phyloP scores from a whole-genome alignment of 371 early-diverging fungal species.

The Mortierella sp. region DNA sequence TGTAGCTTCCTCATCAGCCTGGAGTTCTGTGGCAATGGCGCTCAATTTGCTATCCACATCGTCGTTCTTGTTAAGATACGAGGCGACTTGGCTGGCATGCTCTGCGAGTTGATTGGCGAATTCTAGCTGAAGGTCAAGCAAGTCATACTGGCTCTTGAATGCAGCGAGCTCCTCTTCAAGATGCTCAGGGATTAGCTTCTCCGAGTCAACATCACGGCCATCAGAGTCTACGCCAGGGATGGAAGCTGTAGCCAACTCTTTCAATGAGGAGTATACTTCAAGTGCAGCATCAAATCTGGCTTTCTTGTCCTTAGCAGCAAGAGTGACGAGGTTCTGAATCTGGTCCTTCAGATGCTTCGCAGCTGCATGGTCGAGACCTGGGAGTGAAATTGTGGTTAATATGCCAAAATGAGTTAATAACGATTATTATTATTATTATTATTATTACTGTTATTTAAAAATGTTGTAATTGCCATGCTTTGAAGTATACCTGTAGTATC shows the following conservation, averaged over 20 bases:
- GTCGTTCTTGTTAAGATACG: conserved; percentile 30
- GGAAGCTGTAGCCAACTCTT: conserved; percentile 6
- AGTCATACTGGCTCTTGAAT: conserved; percentile 35
- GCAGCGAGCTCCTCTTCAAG: conserved; percentile 23
- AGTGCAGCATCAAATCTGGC: conserved; percentile 23
- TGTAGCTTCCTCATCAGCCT: conserved; percentile 33
- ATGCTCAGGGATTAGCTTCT: conserved; percentile 13
- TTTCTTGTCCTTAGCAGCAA: conserved; percentile 28
- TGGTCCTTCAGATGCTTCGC: conserved; percentile 33
- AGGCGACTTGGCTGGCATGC: conserved; percentile 29
- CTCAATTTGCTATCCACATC: conserved; percentile 22
- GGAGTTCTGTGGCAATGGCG: conserved; percentile 27
- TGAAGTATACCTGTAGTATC: conserved; percentile 37
- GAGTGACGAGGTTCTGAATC: conserved; percentile 18
- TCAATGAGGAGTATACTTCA: conserved; percentile 15
- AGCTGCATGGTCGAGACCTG: conserved; percentile 33
- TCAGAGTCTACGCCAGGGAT: not conserved
- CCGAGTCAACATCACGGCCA: not conserved
- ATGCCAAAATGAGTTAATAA: not conserved
- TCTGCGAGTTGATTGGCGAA: conserved; percentile 25
- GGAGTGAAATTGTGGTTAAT: not conserved
- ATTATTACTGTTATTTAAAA: not conserved
- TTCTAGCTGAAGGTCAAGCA: conserved; percentile 26
- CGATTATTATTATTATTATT: not conserved
- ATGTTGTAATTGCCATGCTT: not conserved